Evolutionary conservation across 768 basidiomycete genomes (phyloP).

Genomic region (Tricholoma sp.): DNA sequence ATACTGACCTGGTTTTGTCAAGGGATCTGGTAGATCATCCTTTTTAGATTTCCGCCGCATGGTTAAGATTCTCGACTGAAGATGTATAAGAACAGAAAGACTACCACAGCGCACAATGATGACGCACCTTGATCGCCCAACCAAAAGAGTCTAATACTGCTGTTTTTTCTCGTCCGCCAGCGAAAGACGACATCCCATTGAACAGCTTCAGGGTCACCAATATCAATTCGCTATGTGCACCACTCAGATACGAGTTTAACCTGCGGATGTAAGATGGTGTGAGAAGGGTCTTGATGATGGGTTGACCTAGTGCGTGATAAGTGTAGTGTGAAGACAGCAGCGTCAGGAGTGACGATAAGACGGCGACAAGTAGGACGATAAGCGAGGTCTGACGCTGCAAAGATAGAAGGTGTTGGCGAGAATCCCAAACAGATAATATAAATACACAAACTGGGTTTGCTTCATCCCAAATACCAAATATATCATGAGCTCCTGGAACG

Average conservation of each 20-base stretch:
- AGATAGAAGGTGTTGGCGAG: background rate
- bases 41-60: conserved; percentile 63
- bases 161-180: conserved; percentile 60
- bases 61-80: conserved; percentile 59
- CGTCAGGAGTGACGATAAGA: conserved; percentile 55
- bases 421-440: background rate
- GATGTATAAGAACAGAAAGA: conserved; percentile 2
- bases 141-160: conserved; percentile 62
- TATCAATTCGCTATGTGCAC: conserved; percentile 59
- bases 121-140: conserved; percentile 71
- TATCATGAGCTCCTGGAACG: conserved; percentile 50
- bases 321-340: conserved; percentile 67
- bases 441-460: conserved; percentile 39
- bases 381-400: conserved; percentile 39
- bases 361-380: conserved; percentile 40
- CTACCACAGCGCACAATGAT: background rate
- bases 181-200: conserved; percentile 56
- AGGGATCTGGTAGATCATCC: conserved; percentile 30
- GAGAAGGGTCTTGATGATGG: conserved; percentile 59
- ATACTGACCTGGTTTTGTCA: conserved; percentile 53
- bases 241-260: conserved; percentile 58
- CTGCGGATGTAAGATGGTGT: conserved; percentile 49
- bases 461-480: conserved; percentile 61
- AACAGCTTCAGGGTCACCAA: conserved; percentile 63
- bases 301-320: conserved; percentile 56